Evolutionary conservation across 2,329 filamentous ascomycete genomes (phyloP).

Genomic region (Verruconis gallopava): DNA sequence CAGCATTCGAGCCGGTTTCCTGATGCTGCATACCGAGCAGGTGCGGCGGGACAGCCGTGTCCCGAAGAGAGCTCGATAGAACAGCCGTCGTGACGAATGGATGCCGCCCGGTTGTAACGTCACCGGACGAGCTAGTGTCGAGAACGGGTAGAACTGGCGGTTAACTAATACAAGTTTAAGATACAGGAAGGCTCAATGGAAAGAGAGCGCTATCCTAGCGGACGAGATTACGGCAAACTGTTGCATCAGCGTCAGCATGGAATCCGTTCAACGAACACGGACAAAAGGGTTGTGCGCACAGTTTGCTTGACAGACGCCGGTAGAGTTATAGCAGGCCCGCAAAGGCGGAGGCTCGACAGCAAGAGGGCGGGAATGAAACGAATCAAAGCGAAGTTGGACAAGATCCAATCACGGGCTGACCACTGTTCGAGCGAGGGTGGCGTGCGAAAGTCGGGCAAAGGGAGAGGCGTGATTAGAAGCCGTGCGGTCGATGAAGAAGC

Average conservation of each 20-base stretch:
- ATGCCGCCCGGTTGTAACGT: constrained; percentile 37
- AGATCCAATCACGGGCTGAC: neutral
- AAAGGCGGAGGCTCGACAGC: too few relatives aligned
- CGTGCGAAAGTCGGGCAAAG: too few relatives aligned
- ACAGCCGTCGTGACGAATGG: constrained; percentile 68
- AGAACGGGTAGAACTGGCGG: constrained; percentile 1
- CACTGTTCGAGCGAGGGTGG: constrained; percentile 21
- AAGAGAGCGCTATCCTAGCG: neutral
- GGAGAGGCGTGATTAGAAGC: too few relatives aligned
- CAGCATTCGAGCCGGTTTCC: constrained; percentile 49
- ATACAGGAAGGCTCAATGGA: neutral
- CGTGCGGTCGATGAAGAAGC: too few relatives aligned
- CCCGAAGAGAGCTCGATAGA: constrained; percentile 63
- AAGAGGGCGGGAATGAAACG: neutral
- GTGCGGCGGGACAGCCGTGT: constrained; percentile 75
- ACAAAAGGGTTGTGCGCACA: too few relatives aligned
- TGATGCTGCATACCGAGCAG: constrained; percentile 86
- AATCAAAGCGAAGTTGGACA: neutral
- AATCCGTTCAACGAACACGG: too few relatives aligned
- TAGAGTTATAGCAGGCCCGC: too few relatives aligned
- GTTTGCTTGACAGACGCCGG: too few relatives aligned
- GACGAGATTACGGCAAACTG: neutral
- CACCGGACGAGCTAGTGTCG: constrained; percentile 22
- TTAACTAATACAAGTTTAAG: neutral
- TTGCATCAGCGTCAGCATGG: too few relatives aligned